Conservation (phyloP, 2,329 filamentous ascomycete genomes). For the Aspergillus puulaauensis region DNA sequence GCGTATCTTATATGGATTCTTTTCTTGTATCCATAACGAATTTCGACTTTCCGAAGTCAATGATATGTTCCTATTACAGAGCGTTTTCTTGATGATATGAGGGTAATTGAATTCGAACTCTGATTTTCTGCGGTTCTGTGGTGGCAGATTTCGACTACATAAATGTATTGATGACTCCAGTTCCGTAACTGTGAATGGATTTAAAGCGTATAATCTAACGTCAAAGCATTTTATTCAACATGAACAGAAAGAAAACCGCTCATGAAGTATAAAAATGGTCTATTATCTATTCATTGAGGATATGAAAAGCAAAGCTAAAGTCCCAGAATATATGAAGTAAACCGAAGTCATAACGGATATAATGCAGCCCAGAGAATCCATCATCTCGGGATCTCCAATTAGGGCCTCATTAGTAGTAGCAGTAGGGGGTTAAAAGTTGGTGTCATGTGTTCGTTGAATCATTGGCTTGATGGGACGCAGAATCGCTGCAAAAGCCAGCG, state of each 20-base stretch:
- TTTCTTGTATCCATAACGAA: not conserved
- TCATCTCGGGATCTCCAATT: not conserved
- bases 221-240: too few relatives aligned
- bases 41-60: conserved; percentile 5
- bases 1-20: not conserved
- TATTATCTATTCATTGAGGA: conserved; percentile 5
- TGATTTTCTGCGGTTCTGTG: not conserved
- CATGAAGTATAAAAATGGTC: conserved; percentile 2
- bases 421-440: not conserved
- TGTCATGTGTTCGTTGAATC: conserved; percentile 22
- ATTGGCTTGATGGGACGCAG: conserved; percentile 8
- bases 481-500: conserved; percentile 43
- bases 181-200: not conserved
- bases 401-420: not conserved
- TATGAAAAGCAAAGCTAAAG: conserved; percentile 1
- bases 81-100: conserved; percentile 10
- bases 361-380: conserved; percentile 2
- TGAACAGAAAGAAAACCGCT: not conserved
- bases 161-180: not conserved
- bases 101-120: not conserved
- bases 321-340: not conserved
- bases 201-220: not conserved
- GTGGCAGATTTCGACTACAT: not conserved
- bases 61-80: conserved; percentile 11
- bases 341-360: conserved; percentile 1